phyloP scores from a whole-genome alignment of 352 stramenopile genomes.

The Globisporangium takayamanum region DNA sequence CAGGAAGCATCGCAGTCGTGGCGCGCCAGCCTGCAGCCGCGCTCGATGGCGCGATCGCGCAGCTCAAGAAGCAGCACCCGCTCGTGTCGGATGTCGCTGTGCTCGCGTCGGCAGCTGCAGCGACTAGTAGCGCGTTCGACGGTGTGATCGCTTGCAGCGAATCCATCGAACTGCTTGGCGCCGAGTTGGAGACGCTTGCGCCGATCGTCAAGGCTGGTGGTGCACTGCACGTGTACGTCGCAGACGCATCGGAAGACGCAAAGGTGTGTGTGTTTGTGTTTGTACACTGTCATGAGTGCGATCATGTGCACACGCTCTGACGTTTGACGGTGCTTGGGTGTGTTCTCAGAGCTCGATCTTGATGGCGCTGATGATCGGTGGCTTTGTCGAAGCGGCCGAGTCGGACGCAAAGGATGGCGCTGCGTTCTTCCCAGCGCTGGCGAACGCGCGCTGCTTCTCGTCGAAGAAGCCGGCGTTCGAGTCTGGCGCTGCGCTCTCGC shows the following conservation, averaged over 20 bases:
- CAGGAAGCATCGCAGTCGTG: neutral
- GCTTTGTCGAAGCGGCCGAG: conserved; percentile 54
- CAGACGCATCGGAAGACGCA: conserved; percentile 47
- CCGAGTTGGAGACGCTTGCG: conserved; percentile 35
- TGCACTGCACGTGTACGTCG: conserved; percentile 46
- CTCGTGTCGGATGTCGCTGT: conserved; percentile 1
- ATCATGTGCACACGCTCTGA: neutral
- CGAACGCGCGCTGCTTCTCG: conserved; percentile 34
- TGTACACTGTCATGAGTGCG: neutral
- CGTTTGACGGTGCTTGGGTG: conserved; percentile 1
- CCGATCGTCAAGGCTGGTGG: conserved; percentile 50
- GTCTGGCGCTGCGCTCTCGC: conserved; percentile 39
- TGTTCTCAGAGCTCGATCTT: conserved; percentile 39
- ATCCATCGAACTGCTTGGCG: conserved; percentile 30
- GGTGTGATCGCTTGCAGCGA: conserved; percentile 55
- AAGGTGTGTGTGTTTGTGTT: conserved; percentile 24
- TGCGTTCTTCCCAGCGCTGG: conserved; percentile 38
- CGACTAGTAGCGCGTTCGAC: conserved; percentile 26
- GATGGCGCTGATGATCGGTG: conserved; percentile 77
- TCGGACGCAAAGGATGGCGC: conserved; percentile 23
- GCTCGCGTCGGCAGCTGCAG: conserved; percentile 32
- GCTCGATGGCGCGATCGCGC: neutral
- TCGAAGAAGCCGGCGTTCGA: conserved; percentile 61
- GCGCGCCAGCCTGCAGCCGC: neutral
- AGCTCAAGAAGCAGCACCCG: conserved; percentile 1